A percentile compares a stretch with the other conserved stretches of the same genome.
These are phyloP conservation scores for Backusella parvicylindrica DNA, from an alignment of 192 early-diverging fungal genomes.

Conservation along the genomic window DNA sequence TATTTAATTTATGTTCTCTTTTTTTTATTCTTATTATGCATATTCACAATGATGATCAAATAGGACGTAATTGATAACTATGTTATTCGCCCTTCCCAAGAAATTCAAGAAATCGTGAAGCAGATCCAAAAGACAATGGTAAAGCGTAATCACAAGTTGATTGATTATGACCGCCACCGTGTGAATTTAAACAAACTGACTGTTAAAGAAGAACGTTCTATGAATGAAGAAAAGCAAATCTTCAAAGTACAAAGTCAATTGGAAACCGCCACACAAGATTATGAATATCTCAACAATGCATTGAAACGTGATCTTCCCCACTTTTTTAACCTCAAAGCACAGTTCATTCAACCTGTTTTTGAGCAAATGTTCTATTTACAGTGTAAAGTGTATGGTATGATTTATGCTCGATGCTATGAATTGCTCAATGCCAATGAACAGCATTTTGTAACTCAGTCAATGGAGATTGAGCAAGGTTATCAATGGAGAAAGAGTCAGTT, in stretches of 20 bases:
- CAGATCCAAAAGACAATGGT: conserved; percentile 79
- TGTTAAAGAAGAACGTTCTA: conserved; percentile 57
- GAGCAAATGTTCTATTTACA: conserved; percentile 83
- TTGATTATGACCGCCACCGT: conserved; percentile 89
- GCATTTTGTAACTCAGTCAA: conserved; percentile 49
- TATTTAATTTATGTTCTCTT: not conserved
- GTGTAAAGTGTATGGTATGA: conserved; percentile 66
- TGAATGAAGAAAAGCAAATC: conserved; percentile 63
- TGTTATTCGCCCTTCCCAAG: conserved; percentile 76
- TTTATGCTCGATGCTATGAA: conserved; percentile 59
- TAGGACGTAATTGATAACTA: conserved; percentile 69
- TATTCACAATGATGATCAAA: not conserved
- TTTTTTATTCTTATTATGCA: no score
- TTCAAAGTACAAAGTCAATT: conserved; percentile 58
- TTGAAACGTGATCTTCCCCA: conserved; percentile 78
- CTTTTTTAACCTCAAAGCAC: conserved; percentile 67
- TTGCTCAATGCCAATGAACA: conserved; percentile 44
- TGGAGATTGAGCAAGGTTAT: conserved; percentile 39
- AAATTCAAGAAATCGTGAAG: conserved; percentile 72
- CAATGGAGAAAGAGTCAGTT: conserved; percentile 36
- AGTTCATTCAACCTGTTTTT: conserved; percentile 89
- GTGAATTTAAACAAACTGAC: conserved; percentile 70
- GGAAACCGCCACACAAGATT: conserved; percentile 81
- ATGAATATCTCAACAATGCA: conserved; percentile 77
- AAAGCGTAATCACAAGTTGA: conserved; percentile 88